These are phyloP conservation scores for Macadamia integrifolia DNA, from an alignment of 164 flowering plant genomes.

Conservation along the genomic window DNA sequence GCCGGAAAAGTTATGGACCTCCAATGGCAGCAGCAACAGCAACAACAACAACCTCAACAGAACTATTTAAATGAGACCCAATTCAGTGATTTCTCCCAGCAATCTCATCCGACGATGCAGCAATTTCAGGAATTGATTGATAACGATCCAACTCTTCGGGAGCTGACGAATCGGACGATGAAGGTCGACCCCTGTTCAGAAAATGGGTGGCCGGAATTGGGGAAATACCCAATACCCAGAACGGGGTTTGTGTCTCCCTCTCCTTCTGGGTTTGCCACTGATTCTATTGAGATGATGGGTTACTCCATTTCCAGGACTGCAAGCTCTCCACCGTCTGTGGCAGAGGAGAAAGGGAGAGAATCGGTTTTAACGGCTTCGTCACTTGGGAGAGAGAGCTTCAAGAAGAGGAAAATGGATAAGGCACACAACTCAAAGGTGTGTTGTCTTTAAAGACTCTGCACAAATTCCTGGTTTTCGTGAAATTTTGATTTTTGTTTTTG, in stretches of 20 bases:
- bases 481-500: background rate
- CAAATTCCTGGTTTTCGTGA: background rate
- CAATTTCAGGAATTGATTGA: slow-evolving; percentile 22
- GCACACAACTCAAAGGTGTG: slow-evolving; percentile 38
- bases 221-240: slow-evolving; percentile 12
- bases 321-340: slow-evolving; percentile 31
- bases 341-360: slow-evolving; percentile 13
- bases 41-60: slow-evolving; percentile 18
- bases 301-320: slow-evolving; percentile 30
- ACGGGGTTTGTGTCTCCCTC: slow-evolving; percentile 10
- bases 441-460: background rate
- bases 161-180: slow-evolving; percentile 21
- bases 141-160: slow-evolving; percentile 17
- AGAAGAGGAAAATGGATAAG: slow-evolving; percentile 63
- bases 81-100: slow-evolving; percentile 18
- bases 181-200: slow-evolving; percentile 50
- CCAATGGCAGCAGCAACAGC: slow-evolving; percentile 45
- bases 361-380: slow-evolving; percentile 11
- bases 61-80: slow-evolving; percentile 25
- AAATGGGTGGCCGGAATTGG: slow-evolving; percentile 44
- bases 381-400: slow-evolving; percentile 42
- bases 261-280: slow-evolving; percentile 17
- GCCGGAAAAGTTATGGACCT: slow-evolving; percentile 32
- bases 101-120: slow-evolving; percentile 1
- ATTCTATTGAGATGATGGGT: slow-evolving; percentile 10